Evolutionary conservation across 257 asterid genomes (phyloP).

Genomic region (Asclepias syriaca): DNA sequence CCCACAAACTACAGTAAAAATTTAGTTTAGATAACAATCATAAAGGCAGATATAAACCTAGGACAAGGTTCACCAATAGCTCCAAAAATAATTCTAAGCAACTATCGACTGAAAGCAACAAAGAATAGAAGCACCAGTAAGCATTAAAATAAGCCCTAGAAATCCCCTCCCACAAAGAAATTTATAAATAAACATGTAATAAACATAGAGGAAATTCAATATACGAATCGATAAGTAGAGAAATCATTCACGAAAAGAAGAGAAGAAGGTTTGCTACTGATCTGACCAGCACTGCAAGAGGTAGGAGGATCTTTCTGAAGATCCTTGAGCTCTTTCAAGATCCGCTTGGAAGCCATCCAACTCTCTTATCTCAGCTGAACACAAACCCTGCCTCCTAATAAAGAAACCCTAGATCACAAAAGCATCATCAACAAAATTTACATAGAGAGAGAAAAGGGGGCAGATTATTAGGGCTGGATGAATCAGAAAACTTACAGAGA

Average conservation of each 20-base stretch:
- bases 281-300: slow-evolving; percentile 34
- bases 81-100: not conserved
- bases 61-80: not conserved
- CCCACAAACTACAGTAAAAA: not conserved
- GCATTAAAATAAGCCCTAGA: not conserved
- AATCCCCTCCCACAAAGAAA: not conserved
- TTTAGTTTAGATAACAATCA: not conserved
- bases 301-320: slow-evolving; percentile 40
- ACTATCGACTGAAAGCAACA: not conserved
- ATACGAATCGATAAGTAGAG: not conserved
- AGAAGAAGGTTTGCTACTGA: not conserved
- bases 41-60: not conserved
- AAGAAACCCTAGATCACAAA: slow-evolving; percentile 21
- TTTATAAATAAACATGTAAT: not conserved
- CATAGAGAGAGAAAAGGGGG: not conserved
- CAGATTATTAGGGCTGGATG: not conserved
- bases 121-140: not conserved
- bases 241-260: not conserved
- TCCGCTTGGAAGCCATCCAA: slow-evolving; percentile 32
- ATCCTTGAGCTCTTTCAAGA: slow-evolving; percentile 37
- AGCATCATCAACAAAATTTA: not conserved
- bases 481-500: slow-evolving; percentile 1
- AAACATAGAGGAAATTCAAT: not conserved
- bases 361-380: not conserved
- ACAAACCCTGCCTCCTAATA: slow-evolving; percentile 17